phyloP scores from a whole-genome alignment of 768 basidiomycete species.

The Gymnopilus dilepis region DNA sequence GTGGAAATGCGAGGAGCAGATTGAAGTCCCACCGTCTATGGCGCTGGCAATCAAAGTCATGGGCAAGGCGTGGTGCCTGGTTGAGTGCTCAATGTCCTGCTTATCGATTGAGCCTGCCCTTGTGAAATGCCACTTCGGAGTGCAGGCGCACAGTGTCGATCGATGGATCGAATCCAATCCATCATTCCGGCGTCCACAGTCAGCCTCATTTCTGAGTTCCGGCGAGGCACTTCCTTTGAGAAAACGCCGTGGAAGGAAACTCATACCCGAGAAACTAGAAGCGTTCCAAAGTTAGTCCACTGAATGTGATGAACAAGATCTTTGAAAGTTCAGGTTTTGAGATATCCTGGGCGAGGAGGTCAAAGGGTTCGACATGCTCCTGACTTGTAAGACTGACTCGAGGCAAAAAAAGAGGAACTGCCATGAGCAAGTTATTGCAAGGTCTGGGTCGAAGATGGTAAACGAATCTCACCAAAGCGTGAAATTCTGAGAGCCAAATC shows the following conservation, averaged over 20 bases:
- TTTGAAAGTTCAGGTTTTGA: not conserved
- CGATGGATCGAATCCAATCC: not conserved
- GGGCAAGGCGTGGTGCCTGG: no score
- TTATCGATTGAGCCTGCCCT: conserved; percentile 3
- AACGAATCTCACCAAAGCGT: no score
- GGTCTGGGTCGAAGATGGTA: no score
- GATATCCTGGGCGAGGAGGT: no score
- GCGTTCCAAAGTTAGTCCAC: not conserved
- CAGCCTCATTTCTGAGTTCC: not conserved
- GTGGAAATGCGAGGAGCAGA: not conserved
- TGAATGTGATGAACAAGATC: not conserved
- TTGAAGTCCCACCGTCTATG: not conserved
- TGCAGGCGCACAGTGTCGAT: not conserved
- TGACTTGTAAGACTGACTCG: no score
- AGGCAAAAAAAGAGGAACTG: no score
- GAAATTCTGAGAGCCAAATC: no score
- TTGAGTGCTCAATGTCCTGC: no score
- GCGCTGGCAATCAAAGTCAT: not conserved
- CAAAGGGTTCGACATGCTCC: no score
- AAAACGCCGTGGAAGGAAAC: not conserved
- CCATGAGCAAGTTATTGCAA: no score
- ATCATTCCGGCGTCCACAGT: not conserved
- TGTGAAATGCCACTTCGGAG: no score
- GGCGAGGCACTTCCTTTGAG: not conserved
- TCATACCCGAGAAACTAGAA: not conserved